Evolutionary conservation across 2,329 filamentous ascomycete species (phyloP), one percentile per base, ranked within the genome.

Genomic region (Boeremia lycopersici): DNA sequence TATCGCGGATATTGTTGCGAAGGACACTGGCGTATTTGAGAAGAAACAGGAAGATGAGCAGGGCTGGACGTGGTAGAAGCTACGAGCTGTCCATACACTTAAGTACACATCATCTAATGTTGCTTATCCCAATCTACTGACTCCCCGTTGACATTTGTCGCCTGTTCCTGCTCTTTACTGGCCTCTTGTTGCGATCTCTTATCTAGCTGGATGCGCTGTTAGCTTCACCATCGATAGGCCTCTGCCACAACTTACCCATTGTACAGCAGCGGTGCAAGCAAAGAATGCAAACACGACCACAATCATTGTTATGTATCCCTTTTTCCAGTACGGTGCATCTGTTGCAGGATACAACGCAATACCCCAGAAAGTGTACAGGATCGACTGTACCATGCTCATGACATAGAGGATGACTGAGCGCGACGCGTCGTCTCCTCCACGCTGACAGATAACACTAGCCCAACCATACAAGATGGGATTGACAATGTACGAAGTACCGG

Each of bases 301-400:
- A 15, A 76, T 67, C 68, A 77, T 74, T 1, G 73, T 59, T 30
- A 76, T 73, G 7, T 64, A 70, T 0, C 75, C 75, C 43, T 74
- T 76, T 41, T 63, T 69, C 69, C 78, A 79, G 47, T 79, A 79
- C 3, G 77, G 77, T 0, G 76, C 77, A 53, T 80, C 75, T 5
- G 69, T 71, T 0, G 76, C 77, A 11, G 75, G 67, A 33, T 79
- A 80, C 7, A 81, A 58, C 0, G 70, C 62, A 5, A 80, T 77
- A 0, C 77, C 78, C 78, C 78, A 80, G 43, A 79, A 79, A 0
- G 78, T 79, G 56, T 77, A 80, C 25, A 80, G 53, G 0, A 75
- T 64, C 36, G 72, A 73, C 12, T 74, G 72, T 2, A 72, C 70
- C 23, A 75, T 73, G 10, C 76, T 78, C 76, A 80, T 79, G 0